These are phyloP conservation scores for Nematocida ausubeli DNA, from an alignment of 371 early-diverging fungal species.

Conservation along the genomic window DNA sequence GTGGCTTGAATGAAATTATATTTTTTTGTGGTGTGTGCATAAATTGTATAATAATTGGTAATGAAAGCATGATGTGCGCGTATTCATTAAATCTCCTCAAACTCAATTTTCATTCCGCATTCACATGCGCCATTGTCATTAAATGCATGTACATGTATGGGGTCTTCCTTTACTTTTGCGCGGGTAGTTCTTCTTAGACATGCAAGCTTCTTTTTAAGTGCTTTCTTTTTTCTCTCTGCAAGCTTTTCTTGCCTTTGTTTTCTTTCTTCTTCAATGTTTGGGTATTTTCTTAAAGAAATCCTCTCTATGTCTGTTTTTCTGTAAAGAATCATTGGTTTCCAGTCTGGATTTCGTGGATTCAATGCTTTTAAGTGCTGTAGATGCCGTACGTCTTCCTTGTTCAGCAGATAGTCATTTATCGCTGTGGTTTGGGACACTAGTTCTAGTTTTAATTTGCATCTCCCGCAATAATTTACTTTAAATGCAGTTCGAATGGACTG, in stretches of 20 bases:
- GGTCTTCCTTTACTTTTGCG: slow-evolving; percentile 25
- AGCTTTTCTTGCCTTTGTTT: slow-evolving; percentile 26
- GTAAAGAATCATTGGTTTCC: slow-evolving; percentile 67
- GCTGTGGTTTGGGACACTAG: slow-evolving; percentile 66
- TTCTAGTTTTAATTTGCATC: slow-evolving; percentile 56
- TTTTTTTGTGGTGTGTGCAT: too few species aligned
- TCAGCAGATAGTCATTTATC: slow-evolving; percentile 62
- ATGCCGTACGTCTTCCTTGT: slow-evolving; percentile 57
- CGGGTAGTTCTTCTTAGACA: slow-evolving; percentile 54
- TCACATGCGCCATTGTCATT: slow-evolving; percentile 47
- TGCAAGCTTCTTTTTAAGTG: slow-evolving; percentile 56
- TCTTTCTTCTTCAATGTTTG: slow-evolving; percentile 54
- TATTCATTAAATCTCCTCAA: slow-evolving; percentile 58
- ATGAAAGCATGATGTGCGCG: too few species aligned
- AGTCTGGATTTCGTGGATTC: slow-evolving; percentile 64
- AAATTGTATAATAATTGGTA: too few species aligned
- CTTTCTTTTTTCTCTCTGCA: slow-evolving; percentile 58
- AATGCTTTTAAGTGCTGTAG: slow-evolving; percentile 53
- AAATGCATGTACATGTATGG: slow-evolving; percentile 53
- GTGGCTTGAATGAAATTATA: too few species aligned
- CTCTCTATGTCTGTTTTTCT: slow-evolving; percentile 58
- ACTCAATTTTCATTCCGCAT: slow-evolving; percentile 66
- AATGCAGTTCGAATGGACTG: slow-evolving; percentile 57
- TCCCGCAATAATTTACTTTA: slow-evolving; percentile 53
- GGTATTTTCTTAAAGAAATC: slow-evolving; percentile 60